Conservation (phyloP, 2,329 filamentous ascomycete genomes). For the Aaosphaeria pasadenensis region DNA sequence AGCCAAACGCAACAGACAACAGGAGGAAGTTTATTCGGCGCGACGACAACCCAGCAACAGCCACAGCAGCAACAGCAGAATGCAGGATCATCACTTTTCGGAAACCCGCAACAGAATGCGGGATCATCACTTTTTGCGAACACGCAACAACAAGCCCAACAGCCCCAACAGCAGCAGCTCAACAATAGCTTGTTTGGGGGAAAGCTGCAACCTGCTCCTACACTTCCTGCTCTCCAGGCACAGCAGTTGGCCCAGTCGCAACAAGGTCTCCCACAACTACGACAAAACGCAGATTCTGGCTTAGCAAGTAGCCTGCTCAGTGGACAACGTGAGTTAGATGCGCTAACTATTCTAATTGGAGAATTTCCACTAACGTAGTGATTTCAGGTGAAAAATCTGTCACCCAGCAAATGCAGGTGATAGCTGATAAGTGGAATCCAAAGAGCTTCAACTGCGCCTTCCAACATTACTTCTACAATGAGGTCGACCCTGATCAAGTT, state of each 20-base stretch:
- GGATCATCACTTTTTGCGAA: slow-evolving; percentile 5
- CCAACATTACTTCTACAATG: slow-evolving; percentile 85
- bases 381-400: slow-evolving; percentile 65
- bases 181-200: slow-evolving; percentile 39
- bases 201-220: slow-evolving; percentile 27
- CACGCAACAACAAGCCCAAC: slow-evolving; percentile 40
- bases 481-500: slow-evolving; percentile 70
- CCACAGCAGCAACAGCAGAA: slow-evolving; percentile 29
- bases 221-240: slow-evolving; percentile 22
- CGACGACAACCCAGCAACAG: slow-evolving; percentile 1
- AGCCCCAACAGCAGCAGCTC: slow-evolving; percentile 40
- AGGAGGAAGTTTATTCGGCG: slow-evolving; percentile 22
- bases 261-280: slow-evolving; percentile 33
- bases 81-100: slow-evolving; percentile 16
- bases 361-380: not conserved
- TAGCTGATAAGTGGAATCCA: slow-evolving; percentile 74
- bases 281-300: slow-evolving; percentile 24
- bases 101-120: slow-evolving; percentile 15
- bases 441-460: slow-evolving; percentile 67
- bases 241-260: slow-evolving; percentile 37
- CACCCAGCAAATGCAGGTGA: slow-evolving; percentile 67
- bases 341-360: not conserved
- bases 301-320: slow-evolving; percentile 24
- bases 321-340: slow-evolving; percentile 23
- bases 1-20: slow-evolving; percentile 34